These are phyloP conservation scores for Botryotinia globosa DNA, from an alignment of 2,329 filamentous ascomycete species.

Conservation along the genomic window DNA sequence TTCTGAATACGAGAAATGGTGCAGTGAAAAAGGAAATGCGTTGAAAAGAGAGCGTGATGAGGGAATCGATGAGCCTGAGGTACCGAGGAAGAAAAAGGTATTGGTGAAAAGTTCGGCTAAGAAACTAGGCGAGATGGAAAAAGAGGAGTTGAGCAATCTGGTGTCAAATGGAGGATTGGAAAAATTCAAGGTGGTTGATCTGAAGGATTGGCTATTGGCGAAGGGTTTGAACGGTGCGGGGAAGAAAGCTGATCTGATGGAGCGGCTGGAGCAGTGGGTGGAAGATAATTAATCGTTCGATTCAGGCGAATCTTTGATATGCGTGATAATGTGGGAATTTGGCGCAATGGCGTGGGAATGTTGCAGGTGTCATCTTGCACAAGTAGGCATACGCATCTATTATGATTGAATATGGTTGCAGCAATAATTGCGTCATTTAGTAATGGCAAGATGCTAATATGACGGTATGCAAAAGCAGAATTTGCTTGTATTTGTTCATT, in stretches of 20 bases:
- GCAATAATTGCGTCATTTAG: neutral
- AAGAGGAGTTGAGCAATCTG: constrained; percentile 13
- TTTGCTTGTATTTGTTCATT: neutral
- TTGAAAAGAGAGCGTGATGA: constrained; percentile 9
- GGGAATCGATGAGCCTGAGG: neutral
- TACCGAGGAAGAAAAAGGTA: constrained; percentile 1
- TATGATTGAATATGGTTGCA: neutral
- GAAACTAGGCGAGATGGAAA: constrained; percentile 13
- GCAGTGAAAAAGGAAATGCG: neutral
- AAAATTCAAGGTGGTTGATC: constrained; percentile 16
- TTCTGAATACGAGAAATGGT: constrained; percentile 38
- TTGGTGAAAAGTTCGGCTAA: constrained; percentile 9
- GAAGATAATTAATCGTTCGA: neutral
- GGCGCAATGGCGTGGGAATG: neutral
- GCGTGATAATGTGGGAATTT: neutral
- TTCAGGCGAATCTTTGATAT: neutral
- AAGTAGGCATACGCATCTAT: neutral
- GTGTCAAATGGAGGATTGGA: constrained; percentile 12
- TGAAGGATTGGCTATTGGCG: constrained; percentile 14
- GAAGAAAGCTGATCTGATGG: constrained; percentile 15
- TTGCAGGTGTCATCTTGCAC: neutral
- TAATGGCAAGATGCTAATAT: neutral
- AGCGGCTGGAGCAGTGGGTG: constrained; percentile 15
- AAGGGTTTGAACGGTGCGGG: constrained; percentile 6
- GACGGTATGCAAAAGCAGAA: neutral